Evolutionary conservation across 139 green algal genomes (phyloP).

Genomic region (Pseudopediastrum boryanum): DNA sequence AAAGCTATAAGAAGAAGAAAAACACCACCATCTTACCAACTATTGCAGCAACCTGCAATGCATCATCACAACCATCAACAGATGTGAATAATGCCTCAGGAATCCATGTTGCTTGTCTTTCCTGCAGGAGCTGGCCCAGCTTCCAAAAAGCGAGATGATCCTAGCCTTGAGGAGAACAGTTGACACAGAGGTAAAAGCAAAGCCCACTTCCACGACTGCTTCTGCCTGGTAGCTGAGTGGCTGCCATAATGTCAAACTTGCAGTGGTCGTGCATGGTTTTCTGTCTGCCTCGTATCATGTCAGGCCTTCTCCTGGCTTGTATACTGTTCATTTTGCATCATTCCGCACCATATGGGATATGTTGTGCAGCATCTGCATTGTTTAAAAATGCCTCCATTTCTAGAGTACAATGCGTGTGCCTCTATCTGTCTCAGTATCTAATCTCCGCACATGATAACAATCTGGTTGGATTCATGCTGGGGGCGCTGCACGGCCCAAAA

Average conservation of each 20-base stretch:
- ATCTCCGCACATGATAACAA: too few relatives aligned
- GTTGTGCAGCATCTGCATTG: too few relatives aligned
- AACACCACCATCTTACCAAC: background rate
- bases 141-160: slow-evolving; percentile 43
- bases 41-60: background rate
- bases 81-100: background rate
- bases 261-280: background rate
- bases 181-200: slow-evolving; percentile 38
- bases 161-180: slow-evolving; percentile 35
- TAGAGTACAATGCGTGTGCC: too few relatives aligned
- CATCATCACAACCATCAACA: background rate
- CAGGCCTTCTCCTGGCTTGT: too few relatives aligned
- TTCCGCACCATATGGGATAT: background rate
- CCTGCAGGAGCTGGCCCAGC: slow-evolving; percentile 16
- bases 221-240: too few relatives aligned
- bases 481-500: too few relatives aligned
- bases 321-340: background rate
- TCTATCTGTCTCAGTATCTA: too few relatives aligned
- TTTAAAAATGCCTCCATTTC: too few relatives aligned
- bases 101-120: background rate
- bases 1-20: background rate
- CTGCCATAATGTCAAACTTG: too few relatives aligned
- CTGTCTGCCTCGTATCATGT: background rate
- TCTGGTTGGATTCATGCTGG: too few relatives aligned
- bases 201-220: too few relatives aligned